These are phyloP conservation scores for Luffa acutangula DNA, from an alignment of 306 rosid species.

Conservation along the genomic window DNA sequence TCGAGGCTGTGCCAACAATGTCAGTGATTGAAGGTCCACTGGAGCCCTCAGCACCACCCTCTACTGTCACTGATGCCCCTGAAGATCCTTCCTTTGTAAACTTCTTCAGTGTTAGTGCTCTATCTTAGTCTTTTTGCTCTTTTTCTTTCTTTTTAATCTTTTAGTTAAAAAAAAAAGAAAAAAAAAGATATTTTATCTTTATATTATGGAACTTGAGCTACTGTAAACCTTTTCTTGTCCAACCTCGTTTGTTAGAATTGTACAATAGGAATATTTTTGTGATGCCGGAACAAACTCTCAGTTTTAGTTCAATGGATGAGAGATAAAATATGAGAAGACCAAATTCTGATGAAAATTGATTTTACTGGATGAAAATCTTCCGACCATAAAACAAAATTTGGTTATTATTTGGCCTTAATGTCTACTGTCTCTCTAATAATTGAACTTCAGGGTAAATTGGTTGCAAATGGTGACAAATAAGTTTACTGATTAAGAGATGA, in stretches of 20 bases:
- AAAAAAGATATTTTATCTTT: not conserved
- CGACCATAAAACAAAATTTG: not conserved
- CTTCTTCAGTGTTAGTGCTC: constrained; percentile 40
- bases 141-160: not conserved
- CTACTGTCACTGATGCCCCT: constrained; percentile 32
- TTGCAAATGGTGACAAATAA: not conserved
- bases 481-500: not conserved
- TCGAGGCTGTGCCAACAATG: constrained; percentile 48
- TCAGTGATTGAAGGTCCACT: constrained; percentile 42
- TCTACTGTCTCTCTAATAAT: not conserved
- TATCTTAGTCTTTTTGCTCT: constrained; percentile 1
- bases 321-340: not conserved
- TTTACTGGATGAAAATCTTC: constrained; percentile 1
- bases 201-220: not conserved
- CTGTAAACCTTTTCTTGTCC: not conserved
- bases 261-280: not conserved
- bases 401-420: not conserved
- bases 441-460: constrained; percentile 4
- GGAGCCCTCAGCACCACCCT: constrained; percentile 46
- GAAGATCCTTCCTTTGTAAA: constrained; percentile 55
- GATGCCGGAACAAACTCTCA: not conserved
- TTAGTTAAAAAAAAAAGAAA: too few species aligned
- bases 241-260: not conserved
- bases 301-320: not conserved
- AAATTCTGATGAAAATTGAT: not conserved